These are phyloP conservation scores for Rhizoclosmatium sp. DNA, from an alignment of 192 early-diverging fungal genomes.

Conservation along the genomic window DNA sequence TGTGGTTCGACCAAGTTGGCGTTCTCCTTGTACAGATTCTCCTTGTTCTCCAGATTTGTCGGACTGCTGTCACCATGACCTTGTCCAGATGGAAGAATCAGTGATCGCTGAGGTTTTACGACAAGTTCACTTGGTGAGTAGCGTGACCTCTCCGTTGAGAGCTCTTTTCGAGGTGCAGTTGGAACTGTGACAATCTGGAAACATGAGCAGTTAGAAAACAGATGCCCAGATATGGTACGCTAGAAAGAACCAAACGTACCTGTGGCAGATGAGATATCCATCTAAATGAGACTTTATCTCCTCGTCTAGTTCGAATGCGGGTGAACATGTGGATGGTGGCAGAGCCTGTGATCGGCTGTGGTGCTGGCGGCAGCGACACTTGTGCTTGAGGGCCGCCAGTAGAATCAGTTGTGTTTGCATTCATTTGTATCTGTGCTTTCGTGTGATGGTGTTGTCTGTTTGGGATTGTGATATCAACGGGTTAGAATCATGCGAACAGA, in stretches of 20 bases:
- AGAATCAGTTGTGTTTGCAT: too few relatives aligned
- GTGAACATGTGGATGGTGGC: slow-evolving; percentile 23
- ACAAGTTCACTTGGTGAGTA: not conserved
- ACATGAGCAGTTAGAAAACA: not conserved
- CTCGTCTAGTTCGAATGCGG: slow-evolving; percentile 1
- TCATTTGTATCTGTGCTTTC: too few relatives aligned
- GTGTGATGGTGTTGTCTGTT: too few relatives aligned
- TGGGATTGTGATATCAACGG: too few relatives aligned
- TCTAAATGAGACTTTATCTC: not conserved
- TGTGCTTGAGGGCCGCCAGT: too few relatives aligned
- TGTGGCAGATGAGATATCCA: slow-evolving; percentile 29
- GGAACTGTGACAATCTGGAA: slow-evolving; percentile 22
- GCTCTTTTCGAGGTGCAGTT: not conserved
- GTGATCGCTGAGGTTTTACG: not conserved
- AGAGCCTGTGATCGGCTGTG: not conserved
- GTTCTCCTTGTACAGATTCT: too few relatives aligned
- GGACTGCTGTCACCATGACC: too few relatives aligned
- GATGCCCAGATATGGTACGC: not conserved
- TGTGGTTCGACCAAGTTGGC: too few relatives aligned
- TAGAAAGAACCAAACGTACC: not conserved
- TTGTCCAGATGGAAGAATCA: not conserved
- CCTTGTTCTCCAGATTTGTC: too few relatives aligned
- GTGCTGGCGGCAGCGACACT: not conserved
- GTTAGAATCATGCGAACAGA: too few relatives aligned
- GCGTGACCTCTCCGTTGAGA: not conserved